Percentiles rank a stretch among this genome's conserved stretches.
Conservation (phyloP, 306 rosid species). For the Glycine soja region DNA sequence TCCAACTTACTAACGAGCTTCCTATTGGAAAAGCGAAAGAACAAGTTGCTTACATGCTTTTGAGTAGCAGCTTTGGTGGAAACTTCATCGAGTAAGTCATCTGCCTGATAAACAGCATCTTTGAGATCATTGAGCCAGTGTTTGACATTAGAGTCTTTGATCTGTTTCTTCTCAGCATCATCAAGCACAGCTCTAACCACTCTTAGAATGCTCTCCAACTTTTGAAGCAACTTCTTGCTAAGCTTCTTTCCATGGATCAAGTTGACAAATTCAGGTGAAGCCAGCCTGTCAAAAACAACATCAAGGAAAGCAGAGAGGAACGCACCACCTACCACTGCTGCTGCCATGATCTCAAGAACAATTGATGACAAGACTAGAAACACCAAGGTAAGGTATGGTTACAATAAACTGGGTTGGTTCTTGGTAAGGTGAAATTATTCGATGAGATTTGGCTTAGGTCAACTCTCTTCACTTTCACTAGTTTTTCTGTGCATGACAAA, state of each 20-base stretch:
- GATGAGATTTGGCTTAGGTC: not conserved
- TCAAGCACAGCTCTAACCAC: not conserved
- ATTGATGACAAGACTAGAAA: not conserved
- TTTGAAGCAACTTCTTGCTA: not conserved
- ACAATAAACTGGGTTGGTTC: too few species aligned
- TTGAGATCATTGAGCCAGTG: not conserved
- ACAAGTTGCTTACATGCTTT: not conserved
- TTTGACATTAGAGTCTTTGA: not conserved
- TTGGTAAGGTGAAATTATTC: too few species aligned
- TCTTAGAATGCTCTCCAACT: not conserved
- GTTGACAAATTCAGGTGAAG: not conserved
- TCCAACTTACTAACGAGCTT: not conserved
- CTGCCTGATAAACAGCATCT: not conserved
- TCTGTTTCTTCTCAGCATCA: conserved; percentile 11
- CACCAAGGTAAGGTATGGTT: not conserved
- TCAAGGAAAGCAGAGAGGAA: not conserved
- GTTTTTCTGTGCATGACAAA: too few species aligned
- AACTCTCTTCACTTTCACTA: not conserved
- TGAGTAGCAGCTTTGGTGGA: not conserved
- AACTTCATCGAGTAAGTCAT: not conserved
- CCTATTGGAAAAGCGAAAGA: not conserved
- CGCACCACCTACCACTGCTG: not conserved
- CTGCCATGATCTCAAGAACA: not conserved
- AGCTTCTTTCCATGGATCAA: not conserved
- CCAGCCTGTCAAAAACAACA: not conserved